Conservation (phyloP, 2,329 filamentous ascomycete species). For the Fusarium palustre region DNA sequence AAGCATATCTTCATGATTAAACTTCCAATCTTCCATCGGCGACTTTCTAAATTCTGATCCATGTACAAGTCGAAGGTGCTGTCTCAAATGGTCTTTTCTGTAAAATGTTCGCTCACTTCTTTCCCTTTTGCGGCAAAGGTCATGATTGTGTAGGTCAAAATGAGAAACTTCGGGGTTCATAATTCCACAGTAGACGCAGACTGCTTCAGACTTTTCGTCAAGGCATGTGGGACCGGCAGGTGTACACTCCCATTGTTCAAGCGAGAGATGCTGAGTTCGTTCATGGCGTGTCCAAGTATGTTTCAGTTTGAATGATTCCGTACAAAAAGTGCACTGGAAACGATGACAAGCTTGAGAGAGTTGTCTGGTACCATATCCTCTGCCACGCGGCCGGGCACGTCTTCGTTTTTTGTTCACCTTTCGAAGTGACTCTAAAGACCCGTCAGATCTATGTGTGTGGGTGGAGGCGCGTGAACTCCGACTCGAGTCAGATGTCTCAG, state of each 20-base stretch:
- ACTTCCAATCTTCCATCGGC: constrained; percentile 60
- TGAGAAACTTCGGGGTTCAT: constrained; percentile 50
- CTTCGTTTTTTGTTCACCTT: constrained; percentile 7
- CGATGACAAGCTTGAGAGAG: background rate
- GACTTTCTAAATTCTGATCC: constrained; percentile 53
- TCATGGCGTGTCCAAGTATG: constrained; percentile 65
- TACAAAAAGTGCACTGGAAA: constrained; percentile 60
- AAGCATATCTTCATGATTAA: constrained; percentile 49
- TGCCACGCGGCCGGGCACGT: background rate
- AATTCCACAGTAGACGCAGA: constrained; percentile 55
- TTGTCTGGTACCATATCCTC: background rate
- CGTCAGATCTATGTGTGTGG: background rate
- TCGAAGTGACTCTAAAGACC: background rate
- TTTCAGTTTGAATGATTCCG: constrained; percentile 58
- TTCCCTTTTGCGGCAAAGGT: constrained; percentile 57
- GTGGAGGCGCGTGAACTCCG: background rate
- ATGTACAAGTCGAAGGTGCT: constrained; percentile 58
- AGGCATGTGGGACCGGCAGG: constrained; percentile 53
- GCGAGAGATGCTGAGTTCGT: constrained; percentile 59
- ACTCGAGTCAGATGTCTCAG: constrained; percentile 13
- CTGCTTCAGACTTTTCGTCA: constrained; percentile 52
- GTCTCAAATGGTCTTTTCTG: constrained; percentile 58
- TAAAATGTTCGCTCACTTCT: constrained; percentile 55
- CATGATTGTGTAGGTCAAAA: constrained; percentile 54
- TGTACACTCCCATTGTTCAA: constrained; percentile 60